A percentile compares a stretch with the other conserved stretches of the same genome.
Evolutionary conservation across 805 yeast genomes (phyloP).

Genomic region (Wickerhamomyces strasburgensis): DNA sequence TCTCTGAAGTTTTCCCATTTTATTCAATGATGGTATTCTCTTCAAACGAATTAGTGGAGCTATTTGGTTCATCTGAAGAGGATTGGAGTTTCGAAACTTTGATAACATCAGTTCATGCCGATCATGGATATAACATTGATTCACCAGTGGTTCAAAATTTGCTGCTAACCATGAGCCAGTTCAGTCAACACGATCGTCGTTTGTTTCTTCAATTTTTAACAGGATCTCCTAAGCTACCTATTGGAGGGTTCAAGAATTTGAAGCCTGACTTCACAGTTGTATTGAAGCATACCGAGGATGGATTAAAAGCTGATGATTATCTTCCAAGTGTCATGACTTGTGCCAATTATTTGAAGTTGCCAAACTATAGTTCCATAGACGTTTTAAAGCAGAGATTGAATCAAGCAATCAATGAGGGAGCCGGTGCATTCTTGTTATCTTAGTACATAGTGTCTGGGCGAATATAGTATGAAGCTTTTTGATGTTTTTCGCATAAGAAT

Average conservation of each 20-base stretch:
- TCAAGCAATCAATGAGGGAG: slow-evolving; percentile 83
- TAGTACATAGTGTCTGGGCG: too few species aligned
- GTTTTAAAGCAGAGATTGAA: slow-evolving; percentile 53
- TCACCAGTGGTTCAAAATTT: slow-evolving; percentile 59
- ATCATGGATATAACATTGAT: slow-evolving; percentile 81
- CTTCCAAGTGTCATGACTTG: slow-evolving; percentile 98
- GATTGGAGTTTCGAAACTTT: slow-evolving; percentile 78
- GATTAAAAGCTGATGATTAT: slow-evolving; percentile 64
- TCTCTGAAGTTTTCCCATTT: slow-evolving; percentile 77
- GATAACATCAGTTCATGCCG: slow-evolving; percentile 62
- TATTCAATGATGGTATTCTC: slow-evolving; percentile 65
- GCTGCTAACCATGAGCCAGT: slow-evolving; percentile 54
- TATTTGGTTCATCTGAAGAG: slow-evolving; percentile 77
- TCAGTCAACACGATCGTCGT: slow-evolving; percentile 54
- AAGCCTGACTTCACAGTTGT: slow-evolving; percentile 86
- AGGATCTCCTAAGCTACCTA: slow-evolving; percentile 88
- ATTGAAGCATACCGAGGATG: slow-evolving; percentile 71
- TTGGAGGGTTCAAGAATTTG: slow-evolving; percentile 85
- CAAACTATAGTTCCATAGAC: slow-evolving; percentile 64
- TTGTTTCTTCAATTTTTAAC: slow-evolving; percentile 81
- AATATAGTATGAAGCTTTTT: too few species aligned
- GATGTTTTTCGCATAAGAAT: too few species aligned
- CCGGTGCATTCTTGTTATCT: slow-evolving; percentile 80
- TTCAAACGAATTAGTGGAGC: slow-evolving; percentile 62
- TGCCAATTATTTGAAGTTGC: slow-evolving; percentile 88